Evolutionary conservation across 768 basidiomycete genomes (phyloP), one percentile per base, ranked within the genome.

Genomic region (Suillus lakei): DNA sequence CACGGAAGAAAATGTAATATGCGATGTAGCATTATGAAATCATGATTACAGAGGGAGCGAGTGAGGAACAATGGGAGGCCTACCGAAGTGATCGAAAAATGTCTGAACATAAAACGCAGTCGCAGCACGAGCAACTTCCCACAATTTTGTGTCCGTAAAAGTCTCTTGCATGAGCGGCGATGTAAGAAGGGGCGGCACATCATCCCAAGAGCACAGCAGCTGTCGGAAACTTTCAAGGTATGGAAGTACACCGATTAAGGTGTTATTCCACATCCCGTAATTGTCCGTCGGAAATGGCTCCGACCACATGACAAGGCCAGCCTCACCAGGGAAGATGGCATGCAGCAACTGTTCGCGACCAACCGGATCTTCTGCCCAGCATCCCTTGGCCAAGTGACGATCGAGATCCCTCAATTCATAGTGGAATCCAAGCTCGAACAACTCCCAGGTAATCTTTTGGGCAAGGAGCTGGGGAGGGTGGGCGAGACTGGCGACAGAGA

Each of bases 371-470:
- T 64, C 59, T 44, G 21, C 48, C 13, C 60, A 50, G 56, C 39
- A 16, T 68, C 64, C 16, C 64, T 26, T 3, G 71, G 61, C n/a
- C n/a, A n/a, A n/a, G n/a, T 72, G 66, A 46, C 34, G 34, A 34
- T 34, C 8, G n/a, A n/a, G n/a, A n/a, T n/a, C n/a, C n/a, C n/a
- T n/a, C n/a, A n/a, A n/a, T n/a, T n/a, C n/a, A n/a, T 65, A 68
- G 8, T 59, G 12, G 41, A 72, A 72, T 28, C 68, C 66, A 10
- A 67, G 61, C 28, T 72, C 66, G 2, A 61, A 38, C 2, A 71
- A 36, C 41, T 69, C 64, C 71, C 68, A 72, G 34, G 34, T 34
- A 34, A 34, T 34, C 34, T 34, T 34, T 34, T 34, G 34, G n/a
- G 28, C 28, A 28, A 50, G 48, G 48, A 21, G 48, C 21, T 21